A percentile compares a stretch with the other conserved stretches of the same genome.
Evolutionary conservation across 768 basidiomycete genomes (phyloP).

Genomic region (Daedalea quercina): DNA sequence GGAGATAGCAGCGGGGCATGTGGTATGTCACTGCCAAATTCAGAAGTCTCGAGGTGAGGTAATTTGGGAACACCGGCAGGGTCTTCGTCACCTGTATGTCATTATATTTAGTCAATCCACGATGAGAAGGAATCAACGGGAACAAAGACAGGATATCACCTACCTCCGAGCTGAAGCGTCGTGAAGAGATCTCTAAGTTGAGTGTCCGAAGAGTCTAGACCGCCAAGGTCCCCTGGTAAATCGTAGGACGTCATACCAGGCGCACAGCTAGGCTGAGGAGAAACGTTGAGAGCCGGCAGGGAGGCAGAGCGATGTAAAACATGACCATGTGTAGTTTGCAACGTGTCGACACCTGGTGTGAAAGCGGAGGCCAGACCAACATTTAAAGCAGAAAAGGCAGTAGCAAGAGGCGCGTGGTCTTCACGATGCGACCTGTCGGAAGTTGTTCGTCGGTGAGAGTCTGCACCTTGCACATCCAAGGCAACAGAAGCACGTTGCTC

Average conservation of each 20-base stretch:
- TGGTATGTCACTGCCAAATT: background rate
- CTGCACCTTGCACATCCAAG: background rate
- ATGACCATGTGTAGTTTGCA: background rate
- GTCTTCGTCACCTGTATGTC: background rate
- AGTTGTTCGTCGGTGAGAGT: background rate
- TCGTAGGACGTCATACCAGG: background rate
- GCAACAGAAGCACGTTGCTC: background rate
- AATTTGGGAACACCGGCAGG: no score
- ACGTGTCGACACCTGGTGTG: background rate
- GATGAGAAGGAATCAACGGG: background rate
- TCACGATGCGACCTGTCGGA: slow-evolving; percentile 1
- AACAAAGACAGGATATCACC: background rate
- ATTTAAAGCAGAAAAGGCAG: background rate
- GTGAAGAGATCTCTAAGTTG: slow-evolving; percentile 19
- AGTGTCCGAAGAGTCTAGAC: background rate
- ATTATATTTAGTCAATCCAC: background rate
- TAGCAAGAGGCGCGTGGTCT: background rate
- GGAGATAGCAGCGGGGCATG: background rate
- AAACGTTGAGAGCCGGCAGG: background rate
- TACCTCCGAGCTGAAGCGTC: slow-evolving; percentile 17
- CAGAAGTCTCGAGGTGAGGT: no score
- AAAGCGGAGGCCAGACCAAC: slow-evolving; percentile 10
- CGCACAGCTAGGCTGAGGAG: background rate
- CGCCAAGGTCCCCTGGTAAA: no score
- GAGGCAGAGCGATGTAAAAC: slow-evolving; percentile 1